Evolutionary conservation across 495 filamentous ascomycete species (phyloP).

Genomic region (Cercophora samala): DNA sequence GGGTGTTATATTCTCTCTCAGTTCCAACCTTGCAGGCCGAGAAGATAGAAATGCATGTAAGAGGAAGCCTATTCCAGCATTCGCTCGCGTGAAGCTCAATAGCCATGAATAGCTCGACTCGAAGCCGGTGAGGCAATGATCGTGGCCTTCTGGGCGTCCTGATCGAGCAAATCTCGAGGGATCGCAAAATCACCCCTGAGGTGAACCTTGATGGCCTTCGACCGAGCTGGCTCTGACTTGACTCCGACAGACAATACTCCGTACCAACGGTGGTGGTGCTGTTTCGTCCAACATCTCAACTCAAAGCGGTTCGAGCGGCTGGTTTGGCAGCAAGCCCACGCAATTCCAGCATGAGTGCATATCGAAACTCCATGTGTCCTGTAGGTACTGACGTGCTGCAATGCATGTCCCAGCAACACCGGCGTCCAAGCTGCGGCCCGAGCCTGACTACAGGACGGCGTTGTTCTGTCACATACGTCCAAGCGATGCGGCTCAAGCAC

Average conservation of each 20-base stretch:
- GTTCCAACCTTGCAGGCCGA: no score
- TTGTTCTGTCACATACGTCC: not conserved
- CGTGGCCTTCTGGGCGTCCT: no score
- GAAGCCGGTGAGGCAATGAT: no score
- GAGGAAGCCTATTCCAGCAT: no score
- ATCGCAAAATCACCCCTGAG: not conserved
- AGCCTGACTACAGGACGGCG: not conserved
- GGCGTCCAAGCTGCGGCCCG: no score
- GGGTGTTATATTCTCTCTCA: no score
- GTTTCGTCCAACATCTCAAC: not conserved
- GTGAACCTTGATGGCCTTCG: not conserved
- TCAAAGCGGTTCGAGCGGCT: not conserved
- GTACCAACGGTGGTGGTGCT: not conserved
- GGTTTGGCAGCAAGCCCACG: not conserved
- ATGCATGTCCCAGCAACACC: no score
- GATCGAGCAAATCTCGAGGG: not conserved
- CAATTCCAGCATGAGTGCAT: not conserved
- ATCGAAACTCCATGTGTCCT: not conserved
- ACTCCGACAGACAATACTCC: not conserved
- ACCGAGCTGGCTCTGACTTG: not conserved
- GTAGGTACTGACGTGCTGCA: not conserved
- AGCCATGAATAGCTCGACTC: no score
- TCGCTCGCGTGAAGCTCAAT: no score
- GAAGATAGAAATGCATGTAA: no score
- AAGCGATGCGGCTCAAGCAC: not conserved